A percentile compares a stretch with the other conserved stretches of the same genome.
Evolutionary conservation across 495 filamentous ascomycete genomes (phyloP).

Genomic region (Glonium stellatum): DNA sequence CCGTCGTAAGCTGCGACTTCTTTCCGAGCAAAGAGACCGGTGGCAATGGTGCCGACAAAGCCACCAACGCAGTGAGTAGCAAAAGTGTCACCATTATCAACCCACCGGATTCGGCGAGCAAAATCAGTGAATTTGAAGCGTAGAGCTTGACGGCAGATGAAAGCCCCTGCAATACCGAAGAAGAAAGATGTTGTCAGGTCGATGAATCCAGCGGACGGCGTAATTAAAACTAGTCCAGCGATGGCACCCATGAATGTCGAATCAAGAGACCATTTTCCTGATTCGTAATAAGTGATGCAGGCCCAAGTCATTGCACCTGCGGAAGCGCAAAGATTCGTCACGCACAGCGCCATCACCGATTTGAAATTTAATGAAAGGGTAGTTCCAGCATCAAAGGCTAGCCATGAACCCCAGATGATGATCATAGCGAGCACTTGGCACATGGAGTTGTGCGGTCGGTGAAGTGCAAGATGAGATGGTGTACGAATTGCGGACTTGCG

Average conservation of each 20-base stretch:
- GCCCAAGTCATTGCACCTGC: conserved; percentile 45
- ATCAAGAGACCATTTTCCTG: conserved; percentile 44
- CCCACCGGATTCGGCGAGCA: conserved; percentile 36
- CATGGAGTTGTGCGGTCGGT: conserved; percentile 44
- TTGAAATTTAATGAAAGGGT: conserved; percentile 43
- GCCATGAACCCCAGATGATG: conserved; percentile 31
- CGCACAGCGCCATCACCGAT: conserved; percentile 42
- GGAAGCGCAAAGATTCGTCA: conserved; percentile 46
- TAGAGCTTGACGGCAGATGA: conserved; percentile 43
- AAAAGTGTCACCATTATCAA: conserved; percentile 44
- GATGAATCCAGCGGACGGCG: conserved; percentile 43
- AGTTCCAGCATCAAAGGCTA: conserved; percentile 42
- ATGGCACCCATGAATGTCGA: conserved; percentile 47
- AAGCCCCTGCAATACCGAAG: conserved; percentile 41
- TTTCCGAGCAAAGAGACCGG: conserved; percentile 37
- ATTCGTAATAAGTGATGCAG: conserved; percentile 41
- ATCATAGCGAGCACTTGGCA: conserved; percentile 36
- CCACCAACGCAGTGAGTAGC: conserved; percentile 44
- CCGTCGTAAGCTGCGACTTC: conserved; percentile 43
- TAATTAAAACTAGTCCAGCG: conserved; percentile 46
- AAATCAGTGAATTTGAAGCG: conserved; percentile 43
- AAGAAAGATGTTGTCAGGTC: conserved; percentile 41
- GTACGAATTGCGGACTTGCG: conserved; percentile 36
- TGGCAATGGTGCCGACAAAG: conserved; percentile 37
- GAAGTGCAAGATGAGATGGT: conserved; percentile 40